Percentiles rank a stretch among this genome's conserved stretches.
Evolutionary conservation across 371 early-diverging fungal genomes (phyloP).

Genomic region (Paraphysoderma sedebokerense): DNA sequence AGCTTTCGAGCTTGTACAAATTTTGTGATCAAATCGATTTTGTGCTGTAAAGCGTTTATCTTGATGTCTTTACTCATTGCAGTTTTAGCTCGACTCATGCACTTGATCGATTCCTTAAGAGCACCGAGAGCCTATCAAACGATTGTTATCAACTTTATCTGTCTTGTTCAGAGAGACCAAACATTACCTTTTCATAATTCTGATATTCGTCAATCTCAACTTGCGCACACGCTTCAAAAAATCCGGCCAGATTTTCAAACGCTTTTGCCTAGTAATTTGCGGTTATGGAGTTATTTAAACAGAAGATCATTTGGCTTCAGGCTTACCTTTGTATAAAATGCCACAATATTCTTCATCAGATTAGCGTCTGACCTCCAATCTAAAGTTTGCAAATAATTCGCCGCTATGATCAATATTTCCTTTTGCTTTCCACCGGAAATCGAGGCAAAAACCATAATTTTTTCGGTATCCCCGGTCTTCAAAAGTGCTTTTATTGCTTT

Average conservation of each 20-base stretch:
- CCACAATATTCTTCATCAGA: slow-evolving; percentile 25
- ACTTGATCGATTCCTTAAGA: slow-evolving; percentile 17
- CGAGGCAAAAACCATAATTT: slow-evolving; percentile 31
- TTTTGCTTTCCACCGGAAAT: slow-evolving; percentile 23
- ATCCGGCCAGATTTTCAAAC: slow-evolving; percentile 16
- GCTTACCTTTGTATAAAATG: slow-evolving; percentile 27
- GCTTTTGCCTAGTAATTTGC: slow-evolving; percentile 20
- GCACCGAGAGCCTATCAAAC: slow-evolving; percentile 17
- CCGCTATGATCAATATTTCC: slow-evolving; percentile 30
- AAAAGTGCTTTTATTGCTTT: slow-evolving; percentile 27
- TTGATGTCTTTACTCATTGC: not conserved
- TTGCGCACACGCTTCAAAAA: slow-evolving; percentile 28
- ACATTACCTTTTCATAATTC: slow-evolving; percentile 26
- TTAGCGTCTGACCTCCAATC: slow-evolving; percentile 22
- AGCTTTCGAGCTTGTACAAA: slow-evolving; percentile 16
- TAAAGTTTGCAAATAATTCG: slow-evolving; percentile 29
- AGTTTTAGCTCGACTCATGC: slow-evolving; percentile 8
- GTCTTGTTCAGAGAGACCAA: not conserved
- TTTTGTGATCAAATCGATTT: slow-evolving; percentile 10
- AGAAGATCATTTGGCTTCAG: not conserved
- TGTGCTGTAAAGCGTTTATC: slow-evolving; percentile 4
- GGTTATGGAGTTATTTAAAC: no score
- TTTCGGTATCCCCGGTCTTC: slow-evolving; percentile 23
- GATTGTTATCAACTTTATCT: no score
- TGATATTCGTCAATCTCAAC: slow-evolving; percentile 36